Base-by-base conservation (phyloP, 78 protist species). In the Cyanophora paradoxa region DNA sequence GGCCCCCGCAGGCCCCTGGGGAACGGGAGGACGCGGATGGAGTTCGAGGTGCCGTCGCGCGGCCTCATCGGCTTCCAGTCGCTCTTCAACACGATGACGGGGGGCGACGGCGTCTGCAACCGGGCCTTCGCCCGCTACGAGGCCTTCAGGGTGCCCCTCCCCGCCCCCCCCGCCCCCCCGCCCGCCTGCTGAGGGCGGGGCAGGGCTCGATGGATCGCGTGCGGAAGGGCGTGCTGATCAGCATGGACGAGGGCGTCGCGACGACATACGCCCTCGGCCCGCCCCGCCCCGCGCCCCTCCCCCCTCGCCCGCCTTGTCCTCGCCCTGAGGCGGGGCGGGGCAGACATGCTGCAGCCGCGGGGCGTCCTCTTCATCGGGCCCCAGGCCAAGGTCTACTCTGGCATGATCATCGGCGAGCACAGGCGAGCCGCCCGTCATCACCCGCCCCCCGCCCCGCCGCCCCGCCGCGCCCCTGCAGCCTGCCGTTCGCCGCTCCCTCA, bases 381-480 rank as follows among this genome's bases (percentile, higher is more conserved):
- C 34, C 82, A 73, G 20, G 79, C 41, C 16, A 84, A 72, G 79
- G 89, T 90, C 41, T 77, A 86, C 84, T 36, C 63, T 0, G 94
- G 94, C 62, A 84, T 84, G 94, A 77, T 90, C 58, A 74, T 90
- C 36, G 94, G 94, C 56, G 90, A 86, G 72, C 59, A 84, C 69
- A 28, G 82, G 8, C n/a, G n/a, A n/a, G n/a, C n/a, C n/a, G n/a
- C n/a, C n/a, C n/a, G n/a, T n/a, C n/a, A n/a, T n/a, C n/a, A n/a
- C n/a, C n/a, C n/a, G n/a, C n/a, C n/a, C n/a, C n/a, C n/a, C n/a
- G n/a, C n/a, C n/a, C n/a, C n/a, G n/a, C n/a, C n/a, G n/a, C n/a
- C n/a, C n/a, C n/a, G n/a, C n/a, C n/a, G n/a, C n/a, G n/a, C n/a
- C n/a, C n/a, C n/a, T n/a, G n/a, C n/a, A n/a, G n/a, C n/a, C n/a